phyloP scores from a whole-genome alignment of 2,329 filamentous ascomycete genomes.

The Ilyonectria destructans region DNA sequence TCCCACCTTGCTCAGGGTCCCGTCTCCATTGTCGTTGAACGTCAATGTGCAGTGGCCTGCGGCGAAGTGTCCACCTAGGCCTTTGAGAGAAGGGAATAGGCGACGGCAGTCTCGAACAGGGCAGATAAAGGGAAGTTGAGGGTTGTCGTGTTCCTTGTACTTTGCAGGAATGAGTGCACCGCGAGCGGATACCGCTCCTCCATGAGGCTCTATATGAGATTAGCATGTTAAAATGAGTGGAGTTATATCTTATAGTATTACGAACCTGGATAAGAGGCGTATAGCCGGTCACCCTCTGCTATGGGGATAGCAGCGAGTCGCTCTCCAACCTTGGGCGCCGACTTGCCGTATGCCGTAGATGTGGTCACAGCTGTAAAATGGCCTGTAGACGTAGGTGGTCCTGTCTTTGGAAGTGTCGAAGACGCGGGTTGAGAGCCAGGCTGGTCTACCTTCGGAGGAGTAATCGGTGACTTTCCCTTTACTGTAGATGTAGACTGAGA shows the following conservation, averaged over 20 bases:
- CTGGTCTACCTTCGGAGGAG: not conserved
- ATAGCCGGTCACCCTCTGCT: slow-evolving; percentile 38
- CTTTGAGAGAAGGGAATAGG: slow-evolving; percentile 44
- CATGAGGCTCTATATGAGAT: slow-evolving; percentile 34
- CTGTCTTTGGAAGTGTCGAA: not conserved
- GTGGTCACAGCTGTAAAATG: not conserved
- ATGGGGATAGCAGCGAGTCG: slow-evolving; percentile 32
- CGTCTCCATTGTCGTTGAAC: slow-evolving; percentile 61
- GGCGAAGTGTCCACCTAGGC: slow-evolving; percentile 49
- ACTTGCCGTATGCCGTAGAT: not conserved
- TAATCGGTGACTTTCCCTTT: not conserved
- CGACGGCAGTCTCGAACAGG: slow-evolving; percentile 57
- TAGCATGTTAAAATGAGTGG: slow-evolving; percentile 8
- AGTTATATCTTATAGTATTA: not conserved
- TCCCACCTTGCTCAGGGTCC: slow-evolving; percentile 55
- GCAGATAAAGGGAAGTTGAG: slow-evolving; percentile 52
- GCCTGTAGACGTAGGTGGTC: not conserved
- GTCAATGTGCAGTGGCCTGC: slow-evolving; percentile 45
- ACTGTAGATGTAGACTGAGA: not conserved
- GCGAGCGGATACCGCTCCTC: slow-evolving; percentile 26
- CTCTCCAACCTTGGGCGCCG: slow-evolving; percentile 17
- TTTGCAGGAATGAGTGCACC: slow-evolving; percentile 54
- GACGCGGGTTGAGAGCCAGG: not conserved
- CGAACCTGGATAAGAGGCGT: slow-evolving; percentile 40
- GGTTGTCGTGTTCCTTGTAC: slow-evolving; percentile 50